These are phyloP conservation scores for Isochrysis galbana DNA, from an alignment of 78 protist genomes.

Conservation along the genomic window DNA sequence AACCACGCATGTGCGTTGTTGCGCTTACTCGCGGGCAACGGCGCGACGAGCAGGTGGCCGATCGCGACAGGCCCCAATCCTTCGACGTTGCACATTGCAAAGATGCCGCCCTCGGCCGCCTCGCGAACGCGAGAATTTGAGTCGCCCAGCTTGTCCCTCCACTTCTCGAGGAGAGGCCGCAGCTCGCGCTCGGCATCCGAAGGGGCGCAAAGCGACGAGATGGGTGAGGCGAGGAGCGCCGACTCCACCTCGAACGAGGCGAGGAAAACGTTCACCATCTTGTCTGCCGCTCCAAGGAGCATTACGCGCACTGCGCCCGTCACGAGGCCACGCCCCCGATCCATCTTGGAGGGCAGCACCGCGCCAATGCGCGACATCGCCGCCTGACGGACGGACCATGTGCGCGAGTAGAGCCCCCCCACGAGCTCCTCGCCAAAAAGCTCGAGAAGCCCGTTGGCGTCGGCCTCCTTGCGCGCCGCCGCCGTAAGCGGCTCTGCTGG, in stretches of 20 bases:
- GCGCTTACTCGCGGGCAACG: constrained; percentile 8
- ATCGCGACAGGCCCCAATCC: background rate
- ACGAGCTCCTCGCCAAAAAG: background rate
- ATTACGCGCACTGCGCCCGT: background rate
- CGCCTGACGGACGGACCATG: background rate
- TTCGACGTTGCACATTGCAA: background rate
- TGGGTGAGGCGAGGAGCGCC: background rate
- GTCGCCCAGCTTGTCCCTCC: background rate
- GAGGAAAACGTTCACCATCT: background rate
- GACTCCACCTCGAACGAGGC: background rate
- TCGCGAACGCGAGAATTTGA: constrained; percentile 5
- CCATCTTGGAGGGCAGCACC: background rate
- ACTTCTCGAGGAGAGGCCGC: background rate
- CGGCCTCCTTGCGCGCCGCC: background rate
- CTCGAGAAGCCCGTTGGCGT: background rate
- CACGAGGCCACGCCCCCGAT: background rate
- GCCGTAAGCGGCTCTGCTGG: background rate
- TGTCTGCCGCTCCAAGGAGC: background rate
- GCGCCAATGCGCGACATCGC: background rate
- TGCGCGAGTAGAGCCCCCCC: background rate
- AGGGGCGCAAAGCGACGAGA: background rate
- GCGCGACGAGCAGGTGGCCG: background rate
- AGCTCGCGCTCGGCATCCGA: background rate
- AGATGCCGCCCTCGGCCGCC: background rate
- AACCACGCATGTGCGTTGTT: background rate